These are phyloP conservation scores for Geosmithia morbida DNA, from an alignment of 2,329 filamentous ascomycete genomes.

Conservation along the genomic window DNA sequence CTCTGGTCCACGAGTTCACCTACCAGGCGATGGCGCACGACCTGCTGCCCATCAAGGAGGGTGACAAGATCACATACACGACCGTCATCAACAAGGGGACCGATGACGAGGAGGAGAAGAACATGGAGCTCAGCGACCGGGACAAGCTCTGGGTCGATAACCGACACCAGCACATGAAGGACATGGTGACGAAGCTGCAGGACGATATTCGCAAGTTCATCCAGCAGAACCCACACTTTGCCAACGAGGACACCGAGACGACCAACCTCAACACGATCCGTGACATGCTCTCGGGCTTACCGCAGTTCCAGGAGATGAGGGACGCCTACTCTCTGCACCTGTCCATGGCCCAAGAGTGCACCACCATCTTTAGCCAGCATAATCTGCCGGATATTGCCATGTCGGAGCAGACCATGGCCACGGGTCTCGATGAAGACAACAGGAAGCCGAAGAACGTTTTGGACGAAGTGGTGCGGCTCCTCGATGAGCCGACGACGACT, in stretches of 20 bases:
- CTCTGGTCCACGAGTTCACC: slow-evolving; percentile 88
- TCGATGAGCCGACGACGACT: slow-evolving; percentile 68
- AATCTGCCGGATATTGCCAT: slow-evolving; percentile 80
- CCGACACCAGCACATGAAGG: slow-evolving; percentile 92
- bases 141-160: slow-evolving; percentile 95
- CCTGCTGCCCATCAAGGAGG: slow-evolving; percentile 74
- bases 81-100: slow-evolving; percentile 65
- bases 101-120: slow-evolving; percentile 61
- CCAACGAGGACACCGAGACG: slow-evolving; percentile 53
- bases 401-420: slow-evolving; percentile 81
- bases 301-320: slow-evolving; percentile 92
- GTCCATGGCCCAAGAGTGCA: slow-evolving; percentile 93
- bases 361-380: slow-evolving; percentile 77
- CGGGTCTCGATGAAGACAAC: slow-evolving; percentile 84
- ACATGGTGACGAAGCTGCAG: slow-evolving; percentile 88
- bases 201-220: slow-evolving; percentile 87
- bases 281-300: slow-evolving; percentile 90
- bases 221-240: slow-evolving; percentile 82
- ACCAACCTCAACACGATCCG: slow-evolving; percentile 82
- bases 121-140: slow-evolving; percentile 80
- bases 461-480: slow-evolving; percentile 70
- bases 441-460: slow-evolving; percentile 82
- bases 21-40: slow-evolving; percentile 99
- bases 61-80: slow-evolving; percentile 75
- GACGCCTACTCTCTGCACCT: slow-evolving; percentile 89